Evolutionary conservation across 805 yeast genomes (phyloP), one percentile per base, ranked within the genome.

Genomic region (Candida alai): DNA sequence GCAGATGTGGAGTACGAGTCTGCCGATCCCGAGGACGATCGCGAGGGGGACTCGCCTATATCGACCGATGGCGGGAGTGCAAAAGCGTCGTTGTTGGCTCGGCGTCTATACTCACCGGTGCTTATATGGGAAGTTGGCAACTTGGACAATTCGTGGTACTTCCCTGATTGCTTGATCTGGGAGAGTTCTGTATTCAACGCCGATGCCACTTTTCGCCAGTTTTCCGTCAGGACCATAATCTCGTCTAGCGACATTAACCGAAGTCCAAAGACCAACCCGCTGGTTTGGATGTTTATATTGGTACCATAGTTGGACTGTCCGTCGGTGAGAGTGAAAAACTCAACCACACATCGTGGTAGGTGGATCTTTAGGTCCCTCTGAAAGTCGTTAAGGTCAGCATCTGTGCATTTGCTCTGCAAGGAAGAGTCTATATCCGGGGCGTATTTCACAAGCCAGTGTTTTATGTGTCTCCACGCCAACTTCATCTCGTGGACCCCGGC

Each of bases 401-500:
- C 69, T 0, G 96, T 86, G 42, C 88, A 93, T 19, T 87, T 83
- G 33, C 76, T 80, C 51, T 80, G 78, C 42, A 90, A 62, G 32
- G 93, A 79, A 37, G 85, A 89, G 40, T 71, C 74, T 37, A 93
- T 65, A 59, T 90, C 98, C 1, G 93, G 84, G 44, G 80, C 82
- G 57, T 86, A 73, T 36, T 76, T 75, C 22, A 74, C 70, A 13
- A 90, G 66, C 96, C 97, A 90, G 13, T 76, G 67, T 45, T 85
- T 90, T 38, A 90, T 78, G 49, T 89, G 89, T 42, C 84, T 74
- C 97, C 97, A 90, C 9, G 96, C 84, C 15, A 79, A 73, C 23
- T 81, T 68, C 2, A 74, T 67, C 42, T 89, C 86, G 35, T 90
- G 78, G 17, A 84, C 80, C 30, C 94, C 95, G 28, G 77, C 83